Conservation (phyloP, 352 stramenopile species). For the Globisporangium barbulae region DNA sequence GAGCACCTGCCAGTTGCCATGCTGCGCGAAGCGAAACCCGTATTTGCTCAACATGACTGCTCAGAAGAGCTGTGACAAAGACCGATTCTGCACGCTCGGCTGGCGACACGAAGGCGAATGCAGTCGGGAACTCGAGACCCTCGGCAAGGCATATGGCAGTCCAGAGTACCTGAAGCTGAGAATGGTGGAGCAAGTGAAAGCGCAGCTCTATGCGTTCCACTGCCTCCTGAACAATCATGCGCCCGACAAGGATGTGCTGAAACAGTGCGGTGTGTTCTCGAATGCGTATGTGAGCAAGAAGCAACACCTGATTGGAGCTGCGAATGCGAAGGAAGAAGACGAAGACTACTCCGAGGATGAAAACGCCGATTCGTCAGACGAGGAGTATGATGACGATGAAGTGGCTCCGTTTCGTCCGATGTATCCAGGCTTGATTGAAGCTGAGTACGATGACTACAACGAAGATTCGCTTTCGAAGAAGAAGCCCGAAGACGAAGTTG, state of each 20-base stretch:
- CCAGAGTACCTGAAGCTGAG: slow-evolving; percentile 57
- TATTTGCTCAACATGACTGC: slow-evolving; percentile 42
- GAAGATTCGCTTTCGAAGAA: slow-evolving; percentile 42
- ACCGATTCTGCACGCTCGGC: slow-evolving; percentile 82
- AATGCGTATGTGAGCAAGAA: slow-evolving; percentile 79
- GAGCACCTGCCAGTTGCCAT: slow-evolving; percentile 82
- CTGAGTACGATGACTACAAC: slow-evolving; percentile 34
- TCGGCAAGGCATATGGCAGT: slow-evolving; percentile 72
- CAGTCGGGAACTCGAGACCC: slow-evolving; percentile 67
- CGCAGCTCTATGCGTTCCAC: slow-evolving; percentile 86
- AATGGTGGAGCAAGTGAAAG: slow-evolving; percentile 86
- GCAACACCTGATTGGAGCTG: slow-evolving; percentile 44
- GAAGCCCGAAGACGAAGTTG: slow-evolving; percentile 66
- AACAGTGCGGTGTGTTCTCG: slow-evolving; percentile 81
- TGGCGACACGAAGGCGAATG: slow-evolving; percentile 71
- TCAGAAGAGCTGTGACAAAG: slow-evolving; percentile 68
- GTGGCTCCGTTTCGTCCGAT: slow-evolving; percentile 37
- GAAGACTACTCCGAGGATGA: slow-evolving; percentile 81
- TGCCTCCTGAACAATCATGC: slow-evolving; percentile 87
- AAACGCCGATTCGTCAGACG: slow-evolving; percentile 51
- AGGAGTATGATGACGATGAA: slow-evolving; percentile 64
- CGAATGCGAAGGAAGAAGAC: slow-evolving; percentile 49
- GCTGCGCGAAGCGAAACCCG: slow-evolving; percentile 77
- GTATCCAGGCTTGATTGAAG: slow-evolving; percentile 59
- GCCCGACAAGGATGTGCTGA: slow-evolving; percentile 80